Conservation (phyloP, 352 stramenopile genomes). For the Globisporangium middletonii region DNA sequence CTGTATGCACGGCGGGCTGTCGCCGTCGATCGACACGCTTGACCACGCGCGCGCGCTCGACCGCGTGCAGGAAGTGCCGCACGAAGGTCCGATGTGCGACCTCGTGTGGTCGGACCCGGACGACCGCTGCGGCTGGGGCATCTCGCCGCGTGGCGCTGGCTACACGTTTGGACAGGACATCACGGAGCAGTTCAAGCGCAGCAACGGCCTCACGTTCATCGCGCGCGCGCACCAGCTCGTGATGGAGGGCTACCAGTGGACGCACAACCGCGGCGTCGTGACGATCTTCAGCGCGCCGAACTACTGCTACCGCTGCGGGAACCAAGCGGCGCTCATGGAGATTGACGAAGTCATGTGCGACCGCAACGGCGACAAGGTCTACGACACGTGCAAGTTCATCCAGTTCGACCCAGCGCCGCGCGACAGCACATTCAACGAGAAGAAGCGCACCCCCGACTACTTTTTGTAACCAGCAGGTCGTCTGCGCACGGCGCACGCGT, state of each 20-base stretch:
- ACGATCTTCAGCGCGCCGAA: constrained; percentile 93
- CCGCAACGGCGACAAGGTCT: constrained; percentile 84
- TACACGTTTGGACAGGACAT: constrained; percentile 89
- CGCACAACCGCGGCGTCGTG: constrained; percentile 88
- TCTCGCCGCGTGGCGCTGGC: constrained; percentile 77
- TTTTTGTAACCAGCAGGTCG: constrained; percentile 62
- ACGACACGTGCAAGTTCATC: constrained; percentile 92
- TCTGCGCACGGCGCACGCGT: not conserved
- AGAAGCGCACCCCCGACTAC: constrained; percentile 90
- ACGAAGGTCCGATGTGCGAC: constrained; percentile 86
- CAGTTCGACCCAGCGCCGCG: constrained; percentile 88
- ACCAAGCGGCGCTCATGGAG: constrained; percentile 94
- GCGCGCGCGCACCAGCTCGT: constrained; percentile 87
- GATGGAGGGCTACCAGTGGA: constrained; percentile 94
- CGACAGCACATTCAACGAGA: constrained; percentile 90
- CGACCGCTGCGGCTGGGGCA: constrained; percentile 83
- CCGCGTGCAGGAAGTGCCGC: constrained; percentile 83
- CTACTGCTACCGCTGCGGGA: constrained; percentile 95
- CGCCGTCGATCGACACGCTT: constrained; percentile 84
- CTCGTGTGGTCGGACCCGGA: constrained; percentile 88
- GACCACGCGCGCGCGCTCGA: constrained; percentile 81
- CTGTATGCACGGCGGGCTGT: constrained; percentile 87
- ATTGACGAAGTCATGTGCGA: constrained; percentile 91
- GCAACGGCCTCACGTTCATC: constrained; percentile 86
- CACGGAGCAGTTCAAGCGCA: constrained; percentile 88